phyloP scores from a whole-genome alignment of 495 filamentous ascomycete genomes.

The Durotheca rogersii region DNA sequence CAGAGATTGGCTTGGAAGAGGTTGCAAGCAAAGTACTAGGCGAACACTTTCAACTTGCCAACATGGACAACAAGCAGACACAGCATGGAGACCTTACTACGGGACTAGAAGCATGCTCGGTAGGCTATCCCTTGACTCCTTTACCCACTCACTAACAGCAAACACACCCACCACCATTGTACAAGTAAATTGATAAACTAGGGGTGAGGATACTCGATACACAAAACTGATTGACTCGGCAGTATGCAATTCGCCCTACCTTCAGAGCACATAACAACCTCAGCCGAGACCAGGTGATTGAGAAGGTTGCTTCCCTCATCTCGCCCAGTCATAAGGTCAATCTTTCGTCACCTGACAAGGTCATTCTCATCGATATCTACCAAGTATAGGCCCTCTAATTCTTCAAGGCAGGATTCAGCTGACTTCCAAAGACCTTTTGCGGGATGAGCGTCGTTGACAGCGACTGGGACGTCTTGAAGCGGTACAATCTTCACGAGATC shows the following conservation, averaged over 20 bases:
- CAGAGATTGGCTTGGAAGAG: conserved; percentile 69
- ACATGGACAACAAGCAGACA: conserved; percentile 18
- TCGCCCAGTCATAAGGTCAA: conserved; percentile 73
- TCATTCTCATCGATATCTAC: conserved; percentile 86
- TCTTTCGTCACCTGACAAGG: conserved; percentile 74
- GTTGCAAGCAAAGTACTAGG: conserved; percentile 69
- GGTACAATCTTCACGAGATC: conserved; percentile 50
- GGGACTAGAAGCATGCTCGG: conserved; percentile 19
- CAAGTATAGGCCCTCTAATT: conserved; percentile 59
- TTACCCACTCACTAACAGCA: no score
- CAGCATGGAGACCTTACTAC: background rate
- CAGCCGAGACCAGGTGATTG: conserved; percentile 74
- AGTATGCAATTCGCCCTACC: conserved; percentile 90
- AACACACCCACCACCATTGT: no score
- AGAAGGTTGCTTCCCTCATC: conserved; percentile 65
- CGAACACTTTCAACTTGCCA: conserved; percentile 65
- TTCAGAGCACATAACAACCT: conserved; percentile 77
- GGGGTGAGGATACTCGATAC: background rate
- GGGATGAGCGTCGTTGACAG: conserved; percentile 52
- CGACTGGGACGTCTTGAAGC: conserved; percentile 52
- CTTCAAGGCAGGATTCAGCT: background rate
- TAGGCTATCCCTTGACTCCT: conserved; percentile 23
- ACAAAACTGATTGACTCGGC: background rate
- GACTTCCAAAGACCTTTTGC: conserved; percentile 39
- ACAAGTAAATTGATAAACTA: no score